Base-by-base conservation (phyloP, 2,329 filamentous ascomycete genomes). In the Anisogramma anomala region DNA sequence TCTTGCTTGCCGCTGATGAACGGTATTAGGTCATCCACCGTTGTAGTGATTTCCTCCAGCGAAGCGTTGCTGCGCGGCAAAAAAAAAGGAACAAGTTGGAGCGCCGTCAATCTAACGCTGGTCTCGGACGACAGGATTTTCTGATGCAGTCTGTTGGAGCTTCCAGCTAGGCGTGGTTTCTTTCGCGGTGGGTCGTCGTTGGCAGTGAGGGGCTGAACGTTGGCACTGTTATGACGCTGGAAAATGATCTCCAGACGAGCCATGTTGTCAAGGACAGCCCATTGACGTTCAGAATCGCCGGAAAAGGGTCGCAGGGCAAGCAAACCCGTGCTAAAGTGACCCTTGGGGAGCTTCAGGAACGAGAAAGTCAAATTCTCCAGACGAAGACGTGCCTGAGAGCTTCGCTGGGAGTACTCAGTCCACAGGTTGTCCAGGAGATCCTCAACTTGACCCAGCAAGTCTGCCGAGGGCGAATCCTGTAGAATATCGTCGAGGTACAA, bases 371-470 rank as follows among this genome's bases (percentile, higher is more conserved):
- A 56, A 52, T 95, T 84, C 46, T 84, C 77, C n/a, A 93, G 62
- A 48, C 86, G 82, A 9, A 96, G 67, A 27, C 80, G 74, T 35
- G 84, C 79, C 44, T 77, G 76, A 35, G 83, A 77, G 26, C 77
- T 68, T 46, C 86, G 73, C 48, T 69, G 79, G 3, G 75, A 69
- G 58, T 96, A 96, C 53, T 95, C 89, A 7, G 64, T 64, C 65
- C 80, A 82, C n/a, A 98, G 61, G 3, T 72, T 67, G 33, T 87
- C 79, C 25, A 79, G 56, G 2, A 95, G 59, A n/a, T 73, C 72
- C 48, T 81, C 74, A 5, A 94, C 41, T 49, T 70, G 58, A 33
- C 53, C 65, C 20, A 60, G 57, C 41, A 68, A 58, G 41, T 52
- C 55, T 42, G 53, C 58, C 49, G 63, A 60, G 2, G 59, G 55